Conservation (phyloP, 1,284 basidiomycete genomes). For the Cutaneotrichosporon sp. region DNA sequence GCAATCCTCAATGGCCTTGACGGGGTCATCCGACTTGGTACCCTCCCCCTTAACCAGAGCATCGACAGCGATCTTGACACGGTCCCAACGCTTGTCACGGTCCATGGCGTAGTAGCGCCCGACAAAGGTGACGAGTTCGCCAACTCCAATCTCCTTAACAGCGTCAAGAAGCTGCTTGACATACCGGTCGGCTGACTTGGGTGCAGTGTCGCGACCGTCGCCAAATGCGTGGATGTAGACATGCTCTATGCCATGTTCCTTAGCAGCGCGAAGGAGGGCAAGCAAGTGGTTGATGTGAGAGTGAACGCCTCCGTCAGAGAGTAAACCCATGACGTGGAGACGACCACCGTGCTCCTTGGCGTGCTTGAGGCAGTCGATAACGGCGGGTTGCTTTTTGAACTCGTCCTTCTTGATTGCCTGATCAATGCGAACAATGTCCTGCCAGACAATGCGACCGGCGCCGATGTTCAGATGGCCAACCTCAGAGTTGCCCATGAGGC, state of each 20-base stretch:
- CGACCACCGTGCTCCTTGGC: conserved; percentile 76
- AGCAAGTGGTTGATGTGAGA: conserved; percentile 82
- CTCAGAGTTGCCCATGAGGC: conserved; percentile 92
- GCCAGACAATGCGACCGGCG: conserved; percentile 87
- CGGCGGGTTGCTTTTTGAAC: conserved; percentile 70
- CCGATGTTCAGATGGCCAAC: conserved; percentile 91
- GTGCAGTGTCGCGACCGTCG: conserved; percentile 79
- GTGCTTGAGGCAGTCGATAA: conserved; percentile 65
- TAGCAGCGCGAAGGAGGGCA: conserved; percentile 79
- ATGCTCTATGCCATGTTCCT: conserved; percentile 72
- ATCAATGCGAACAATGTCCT: conserved; percentile 89
- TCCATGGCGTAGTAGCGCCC: conserved; percentile 94
- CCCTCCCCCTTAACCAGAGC: conserved; percentile 71
- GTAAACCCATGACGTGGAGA: conserved; percentile 75
- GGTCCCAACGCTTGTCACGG: conserved; percentile 90
- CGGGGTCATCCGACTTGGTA: conserved; percentile 58
- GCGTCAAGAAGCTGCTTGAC: conserved; percentile 70
- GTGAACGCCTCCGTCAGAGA: conserved; percentile 92
- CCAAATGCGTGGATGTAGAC: conserved; percentile 87
- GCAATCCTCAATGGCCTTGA: conserved; percentile 64
- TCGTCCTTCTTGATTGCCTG: conserved; percentile 78
- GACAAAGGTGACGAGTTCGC: conserved; percentile 66
- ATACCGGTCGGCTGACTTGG: conserved; percentile 68
- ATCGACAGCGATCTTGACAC: conserved; percentile 79
- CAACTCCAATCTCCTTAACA: conserved; percentile 62